Conservation (phyloP, 495 filamentous ascomycete genomes). For the Penicillium nucicola region DNA sequence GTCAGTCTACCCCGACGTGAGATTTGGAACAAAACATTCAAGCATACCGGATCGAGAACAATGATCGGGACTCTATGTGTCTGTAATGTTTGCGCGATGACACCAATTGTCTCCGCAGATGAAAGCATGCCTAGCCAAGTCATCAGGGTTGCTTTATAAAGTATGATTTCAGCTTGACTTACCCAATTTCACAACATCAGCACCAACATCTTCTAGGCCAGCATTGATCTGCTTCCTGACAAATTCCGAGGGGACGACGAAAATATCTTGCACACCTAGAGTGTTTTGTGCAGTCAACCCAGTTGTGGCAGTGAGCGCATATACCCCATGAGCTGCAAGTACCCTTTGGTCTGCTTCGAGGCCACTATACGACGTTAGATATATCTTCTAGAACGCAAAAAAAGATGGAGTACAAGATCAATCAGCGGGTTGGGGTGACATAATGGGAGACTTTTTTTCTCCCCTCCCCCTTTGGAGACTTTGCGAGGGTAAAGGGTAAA, state of each 20-base stretch:
- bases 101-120: constrained; percentile 69
- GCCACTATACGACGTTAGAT: constrained; percentile 55
- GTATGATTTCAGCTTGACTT: constrained; percentile 15
- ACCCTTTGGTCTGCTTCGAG: constrained; percentile 97
- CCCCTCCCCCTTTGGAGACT: not conserved
- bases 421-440: not conserved
- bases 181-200: constrained; percentile 92
- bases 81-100: constrained; percentile 65
- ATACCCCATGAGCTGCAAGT: constrained; percentile 84
- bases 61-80: constrained; percentile 57
- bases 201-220: constrained; percentile 75
- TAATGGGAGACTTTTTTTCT: not conserved
- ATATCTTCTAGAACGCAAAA: not conserved
- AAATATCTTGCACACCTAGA: constrained; percentile 74
- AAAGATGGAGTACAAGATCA: not conserved
- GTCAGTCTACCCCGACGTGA: constrained; percentile 8
- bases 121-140: constrained; percentile 76
- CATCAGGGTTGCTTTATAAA: not conserved
- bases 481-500: too few relatives aligned
- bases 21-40: not conserved
- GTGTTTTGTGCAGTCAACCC: constrained; percentile 96
- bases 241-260: constrained; percentile 74
- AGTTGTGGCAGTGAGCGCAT: constrained; percentile 95
- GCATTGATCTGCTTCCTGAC: constrained; percentile 81
- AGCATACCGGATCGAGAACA: constrained; percentile 79